Conservation (phyloP, 1,284 basidiomycete genomes). For the Inonotus obliquus region DNA sequence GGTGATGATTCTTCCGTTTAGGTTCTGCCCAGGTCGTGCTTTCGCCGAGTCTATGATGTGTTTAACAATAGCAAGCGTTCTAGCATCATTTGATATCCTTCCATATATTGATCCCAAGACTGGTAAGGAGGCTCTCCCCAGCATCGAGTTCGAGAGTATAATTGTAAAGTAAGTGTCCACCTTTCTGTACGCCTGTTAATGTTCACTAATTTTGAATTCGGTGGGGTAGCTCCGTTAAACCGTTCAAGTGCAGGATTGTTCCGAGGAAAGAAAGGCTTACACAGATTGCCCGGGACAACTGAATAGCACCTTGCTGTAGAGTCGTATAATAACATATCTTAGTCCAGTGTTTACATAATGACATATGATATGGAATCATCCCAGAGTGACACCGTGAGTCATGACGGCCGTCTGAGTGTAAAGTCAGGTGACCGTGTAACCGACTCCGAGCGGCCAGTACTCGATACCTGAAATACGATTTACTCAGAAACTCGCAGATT, state of each 20-base stretch:
- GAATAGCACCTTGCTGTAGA: background rate
- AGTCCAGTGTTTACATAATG: no score
- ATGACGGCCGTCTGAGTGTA: no score
- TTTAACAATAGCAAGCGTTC: conserved; percentile 8
- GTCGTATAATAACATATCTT: no score
- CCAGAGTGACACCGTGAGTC: no score
- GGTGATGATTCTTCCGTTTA: background rate
- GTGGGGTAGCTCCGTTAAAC: background rate
- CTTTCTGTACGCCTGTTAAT: background rate
- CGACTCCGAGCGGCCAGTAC: no score
- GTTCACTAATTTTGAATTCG: background rate
- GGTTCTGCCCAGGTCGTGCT: conserved; percentile 14
- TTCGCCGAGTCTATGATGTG: conserved; percentile 13
- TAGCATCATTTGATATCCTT: conserved; percentile 4
- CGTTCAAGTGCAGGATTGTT: conserved; percentile 10
- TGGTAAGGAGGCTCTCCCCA: background rate
- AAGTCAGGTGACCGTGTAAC: no score
- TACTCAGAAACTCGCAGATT: no score
- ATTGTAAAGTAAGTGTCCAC: background rate
- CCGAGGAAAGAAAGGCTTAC: conserved; percentile 1
- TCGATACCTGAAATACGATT: no score
- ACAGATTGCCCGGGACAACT: background rate
- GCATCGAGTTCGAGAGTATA: background rate
- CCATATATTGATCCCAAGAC: background rate
- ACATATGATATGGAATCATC: no score